Evolutionary conservation across 805 yeast species (phyloP).

Genomic region (Myxozyma monticola): DNA sequence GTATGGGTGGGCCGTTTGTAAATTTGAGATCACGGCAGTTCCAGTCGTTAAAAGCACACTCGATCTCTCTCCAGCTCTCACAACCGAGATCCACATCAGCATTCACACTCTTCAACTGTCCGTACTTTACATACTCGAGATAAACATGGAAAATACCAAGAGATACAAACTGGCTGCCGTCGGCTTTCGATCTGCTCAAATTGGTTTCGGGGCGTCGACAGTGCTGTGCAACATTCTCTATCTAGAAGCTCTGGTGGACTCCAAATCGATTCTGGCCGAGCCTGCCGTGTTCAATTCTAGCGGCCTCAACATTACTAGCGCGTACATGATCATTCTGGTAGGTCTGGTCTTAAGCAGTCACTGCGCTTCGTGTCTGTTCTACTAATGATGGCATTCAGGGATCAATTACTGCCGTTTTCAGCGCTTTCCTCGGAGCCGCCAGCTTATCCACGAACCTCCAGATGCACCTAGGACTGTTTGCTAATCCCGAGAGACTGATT

Average conservation of each 20-base stretch:
- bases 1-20: no score
- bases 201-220: not conserved
- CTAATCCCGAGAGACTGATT: slow-evolving; percentile 4
- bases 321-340: slow-evolving; percentile 4
- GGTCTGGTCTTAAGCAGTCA: no score
- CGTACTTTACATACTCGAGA: no score
- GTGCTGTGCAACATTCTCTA: slow-evolving; percentile 3
- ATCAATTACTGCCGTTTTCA: not conserved
- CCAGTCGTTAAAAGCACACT: no score
- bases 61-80: no score
- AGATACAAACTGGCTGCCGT: no score
- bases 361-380: no score
- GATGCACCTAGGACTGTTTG: not conserved
- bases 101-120: no score
- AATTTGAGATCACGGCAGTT: no score
- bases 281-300: slow-evolving; percentile 8
- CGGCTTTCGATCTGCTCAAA: slow-evolving; percentile 7
- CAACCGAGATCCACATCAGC: no score
- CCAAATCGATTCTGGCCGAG: not conserved
- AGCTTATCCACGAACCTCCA: not conserved
- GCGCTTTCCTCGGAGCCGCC: slow-evolving; percentile 3
- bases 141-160: no score
- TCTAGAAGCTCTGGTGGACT: slow-evolving; percentile 2
- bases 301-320: slow-evolving; percentile 3
- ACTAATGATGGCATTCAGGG: no score